Evolutionary conservation across 1,139 yeast species (phyloP).

Genomic region (Pneumocystis canis): DNA sequence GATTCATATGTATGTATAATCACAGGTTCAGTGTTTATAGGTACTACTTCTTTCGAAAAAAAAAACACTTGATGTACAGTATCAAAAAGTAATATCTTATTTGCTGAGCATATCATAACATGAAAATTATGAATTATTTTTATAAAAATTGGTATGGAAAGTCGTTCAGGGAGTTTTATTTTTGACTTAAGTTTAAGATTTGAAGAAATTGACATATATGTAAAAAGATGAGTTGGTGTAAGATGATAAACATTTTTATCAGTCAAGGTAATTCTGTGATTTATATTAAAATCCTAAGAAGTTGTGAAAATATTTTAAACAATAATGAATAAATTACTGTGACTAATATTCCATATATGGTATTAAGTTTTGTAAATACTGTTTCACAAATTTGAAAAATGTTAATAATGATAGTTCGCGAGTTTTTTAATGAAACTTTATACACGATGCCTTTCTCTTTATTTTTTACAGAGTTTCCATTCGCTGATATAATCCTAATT

Average conservation of each 20-base stretch:
- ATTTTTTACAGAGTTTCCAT: neutral
- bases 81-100: neutral
- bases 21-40: neutral
- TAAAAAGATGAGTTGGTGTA: constrained; percentile 1
- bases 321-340: neutral
- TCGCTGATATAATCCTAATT: neutral
- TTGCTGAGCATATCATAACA: neutral
- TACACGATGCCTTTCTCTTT: neutral
- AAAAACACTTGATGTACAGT: neutral
- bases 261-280: neutral
- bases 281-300: neutral
- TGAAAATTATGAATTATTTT: neutral
- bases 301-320: neutral
- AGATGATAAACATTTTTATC: neutral
- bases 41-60: neutral
- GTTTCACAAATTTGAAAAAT: neutral
- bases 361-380: neutral
- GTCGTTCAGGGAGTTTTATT: neutral
- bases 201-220: neutral
- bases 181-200: neutral
- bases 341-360: neutral
- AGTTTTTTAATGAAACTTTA: neutral
- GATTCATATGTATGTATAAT: neutral
- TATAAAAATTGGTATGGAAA: neutral
- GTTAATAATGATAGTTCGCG: neutral